Evolutionary conservation across 73 alveolate species (phyloP).

Genomic region (Symbiodinium pilosum): DNA sequence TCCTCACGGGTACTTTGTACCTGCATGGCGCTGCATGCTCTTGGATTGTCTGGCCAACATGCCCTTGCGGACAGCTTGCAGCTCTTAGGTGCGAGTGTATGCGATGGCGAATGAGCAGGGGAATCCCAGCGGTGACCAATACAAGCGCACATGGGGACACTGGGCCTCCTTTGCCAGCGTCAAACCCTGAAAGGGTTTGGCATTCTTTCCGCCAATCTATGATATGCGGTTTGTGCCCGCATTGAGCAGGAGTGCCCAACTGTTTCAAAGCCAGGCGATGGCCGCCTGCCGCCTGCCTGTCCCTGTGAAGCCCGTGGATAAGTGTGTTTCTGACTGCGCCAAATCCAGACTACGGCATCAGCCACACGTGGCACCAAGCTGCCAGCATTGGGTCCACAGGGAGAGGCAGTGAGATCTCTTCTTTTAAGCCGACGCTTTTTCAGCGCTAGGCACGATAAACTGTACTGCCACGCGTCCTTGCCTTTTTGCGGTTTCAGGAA

Average conservation of each 20-base stretch:
- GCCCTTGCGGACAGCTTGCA: no score
- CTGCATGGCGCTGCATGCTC: no score
- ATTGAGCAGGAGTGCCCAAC: no score
- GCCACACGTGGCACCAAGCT: neutral
- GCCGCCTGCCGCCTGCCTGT: neutral
- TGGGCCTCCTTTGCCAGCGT: conserved; percentile 75
- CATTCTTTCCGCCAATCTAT: neutral
- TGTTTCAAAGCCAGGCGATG: no score
- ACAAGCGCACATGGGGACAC: conserved; percentile 92
- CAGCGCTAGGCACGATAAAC: neutral
- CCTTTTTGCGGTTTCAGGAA: neutral
- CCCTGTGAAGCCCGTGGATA: neutral
- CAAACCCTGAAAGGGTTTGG: conserved; percentile 4
- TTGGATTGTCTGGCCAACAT: no score
- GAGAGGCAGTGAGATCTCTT: neutral
- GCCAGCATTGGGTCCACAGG: no score
- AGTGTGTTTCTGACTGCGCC: neutral
- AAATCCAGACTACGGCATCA: neutral
- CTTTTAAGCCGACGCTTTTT: neutral
- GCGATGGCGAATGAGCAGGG: conserved; percentile 74
- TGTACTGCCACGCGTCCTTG: neutral
- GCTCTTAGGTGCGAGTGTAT: conserved; percentile 48
- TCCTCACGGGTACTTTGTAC: no score
- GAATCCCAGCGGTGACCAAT: conserved; percentile 81
- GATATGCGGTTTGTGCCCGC: neutral